These are phyloP conservation scores for Umbellularia californica DNA, from an alignment of 164 flowering plant species.

Conservation along the genomic window DNA sequence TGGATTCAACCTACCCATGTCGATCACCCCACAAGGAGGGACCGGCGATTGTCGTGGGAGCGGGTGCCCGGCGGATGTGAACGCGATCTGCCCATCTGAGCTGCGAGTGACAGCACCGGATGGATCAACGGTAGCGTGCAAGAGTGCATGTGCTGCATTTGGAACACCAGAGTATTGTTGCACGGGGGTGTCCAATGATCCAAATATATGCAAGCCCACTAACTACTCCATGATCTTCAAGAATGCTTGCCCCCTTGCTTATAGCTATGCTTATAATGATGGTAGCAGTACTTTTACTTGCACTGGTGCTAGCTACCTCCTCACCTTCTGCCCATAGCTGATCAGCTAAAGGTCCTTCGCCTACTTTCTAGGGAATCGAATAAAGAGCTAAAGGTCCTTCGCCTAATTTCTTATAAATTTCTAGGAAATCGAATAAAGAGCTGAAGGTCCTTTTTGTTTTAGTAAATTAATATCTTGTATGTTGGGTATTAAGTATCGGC, in stretches of 20 bases:
- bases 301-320: constrained; percentile 18
- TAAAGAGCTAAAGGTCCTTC: no score
- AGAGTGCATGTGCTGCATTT: constrained; percentile 24
- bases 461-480: no score
- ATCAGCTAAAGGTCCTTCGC: not conserved
- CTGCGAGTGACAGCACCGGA: constrained; percentile 7
- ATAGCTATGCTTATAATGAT: constrained; percentile 29
- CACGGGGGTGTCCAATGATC: constrained; percentile 1
- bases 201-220: constrained; percentile 20
- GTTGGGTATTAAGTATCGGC: no score
- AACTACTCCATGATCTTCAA: constrained; percentile 25
- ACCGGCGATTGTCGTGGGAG: constrained; percentile 56
- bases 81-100: constrained; percentile 51
- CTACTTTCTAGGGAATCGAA: no score
- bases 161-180: constrained; percentile 22
- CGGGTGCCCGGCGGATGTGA: constrained; percentile 62
- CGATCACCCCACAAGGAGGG: constrained; percentile 53
- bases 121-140: constrained; percentile 18
- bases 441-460: no score
- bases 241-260: constrained; percentile 26
- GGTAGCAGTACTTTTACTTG: constrained; percentile 23
- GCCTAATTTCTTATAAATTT: no score
- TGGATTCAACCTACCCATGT: constrained; percentile 50
- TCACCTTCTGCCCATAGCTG: constrained; percentile 25
- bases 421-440: no score